phyloP scores from a whole-genome alignment of 1,284 basidiomycete species.

The Cutaneotrichosporon curvatum region DNA sequence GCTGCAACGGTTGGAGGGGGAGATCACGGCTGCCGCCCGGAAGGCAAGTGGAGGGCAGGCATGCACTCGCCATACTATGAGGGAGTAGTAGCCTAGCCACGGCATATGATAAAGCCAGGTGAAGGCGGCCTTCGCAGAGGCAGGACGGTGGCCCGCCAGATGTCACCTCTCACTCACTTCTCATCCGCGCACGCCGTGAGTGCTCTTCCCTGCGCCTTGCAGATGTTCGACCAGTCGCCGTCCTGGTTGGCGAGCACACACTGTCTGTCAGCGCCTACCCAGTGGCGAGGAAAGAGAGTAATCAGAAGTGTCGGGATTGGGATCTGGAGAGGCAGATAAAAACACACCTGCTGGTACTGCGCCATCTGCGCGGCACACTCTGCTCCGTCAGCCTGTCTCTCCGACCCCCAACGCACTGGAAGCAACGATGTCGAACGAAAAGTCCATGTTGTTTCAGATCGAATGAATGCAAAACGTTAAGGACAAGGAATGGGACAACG shows the following conservation, averaged over 20 bases:
- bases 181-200: conserved; percentile 40
- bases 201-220: conserved; percentile 31
- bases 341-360: conserved; percentile 38
- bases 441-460: conserved; percentile 43
- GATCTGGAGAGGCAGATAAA: not conserved
- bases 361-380: conserved; percentile 44
- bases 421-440: conserved; percentile 44
- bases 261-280: conserved; percentile 13
- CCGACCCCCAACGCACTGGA: conserved; percentile 24
- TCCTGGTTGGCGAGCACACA: conserved; percentile 39
- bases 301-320: not conserved
- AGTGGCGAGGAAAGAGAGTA: not conserved
- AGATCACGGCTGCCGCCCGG: too few relatives aligned
- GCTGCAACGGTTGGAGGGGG: not conserved
- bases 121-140: too few relatives aligned
- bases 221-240: conserved; percentile 39
- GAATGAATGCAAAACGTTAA: too few relatives aligned
- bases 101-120: too few relatives aligned
- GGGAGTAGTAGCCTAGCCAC: too few relatives aligned
- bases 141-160: too few relatives aligned
- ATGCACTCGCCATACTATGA: too few relatives aligned
- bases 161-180: conserved; percentile 22
- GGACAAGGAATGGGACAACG: too few relatives aligned
- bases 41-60: too few relatives aligned
- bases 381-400: conserved; percentile 17